phyloP scores from a whole-genome alignment of 176 grass and related monocot genomes.

The Oryza glumipatula region DNA sequence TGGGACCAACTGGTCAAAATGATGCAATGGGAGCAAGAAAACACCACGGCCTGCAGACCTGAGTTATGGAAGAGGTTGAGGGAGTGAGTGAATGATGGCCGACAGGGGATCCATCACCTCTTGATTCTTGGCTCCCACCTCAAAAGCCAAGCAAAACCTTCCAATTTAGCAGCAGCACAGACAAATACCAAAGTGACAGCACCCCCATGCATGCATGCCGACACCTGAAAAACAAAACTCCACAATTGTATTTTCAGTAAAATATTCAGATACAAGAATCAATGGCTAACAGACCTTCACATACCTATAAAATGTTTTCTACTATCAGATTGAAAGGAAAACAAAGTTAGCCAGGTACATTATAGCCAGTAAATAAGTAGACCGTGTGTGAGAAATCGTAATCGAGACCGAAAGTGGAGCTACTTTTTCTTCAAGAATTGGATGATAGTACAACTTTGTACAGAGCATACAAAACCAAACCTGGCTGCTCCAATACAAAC shows the following conservation, averaged over 20 bases:
- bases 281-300: not conserved
- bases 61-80: slow-evolving; percentile 25
- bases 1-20: slow-evolving; percentile 55
- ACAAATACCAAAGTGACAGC: not conserved
- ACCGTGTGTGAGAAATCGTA: not conserved
- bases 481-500: slow-evolving; percentile 47
- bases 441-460: slow-evolving; percentile 52
- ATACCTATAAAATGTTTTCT: not conserved
- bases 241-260: slow-evolving; percentile 9
- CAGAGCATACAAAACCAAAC: slow-evolving; percentile 49
- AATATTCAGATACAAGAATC: not conserved
- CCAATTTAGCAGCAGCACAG: slow-evolving; percentile 24
- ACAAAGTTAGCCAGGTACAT: slow-evolving; percentile 2
- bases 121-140: slow-evolving; percentile 31
- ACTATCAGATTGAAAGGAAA: not conserved
- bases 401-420: not conserved
- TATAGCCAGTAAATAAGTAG: not conserved
- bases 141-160: slow-evolving; percentile 18
- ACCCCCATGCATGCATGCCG: not conserved
- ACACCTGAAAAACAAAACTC: slow-evolving; percentile 21
- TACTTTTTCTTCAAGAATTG: slow-evolving; percentile 40
- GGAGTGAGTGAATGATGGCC: slow-evolving; percentile 21
- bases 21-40: slow-evolving; percentile 28
- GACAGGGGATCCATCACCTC: not conserved
- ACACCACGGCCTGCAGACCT: slow-evolving; percentile 39